Conservation (phyloP, 208 protist genomes). For the Trypanosomatidae sp. region DNA sequence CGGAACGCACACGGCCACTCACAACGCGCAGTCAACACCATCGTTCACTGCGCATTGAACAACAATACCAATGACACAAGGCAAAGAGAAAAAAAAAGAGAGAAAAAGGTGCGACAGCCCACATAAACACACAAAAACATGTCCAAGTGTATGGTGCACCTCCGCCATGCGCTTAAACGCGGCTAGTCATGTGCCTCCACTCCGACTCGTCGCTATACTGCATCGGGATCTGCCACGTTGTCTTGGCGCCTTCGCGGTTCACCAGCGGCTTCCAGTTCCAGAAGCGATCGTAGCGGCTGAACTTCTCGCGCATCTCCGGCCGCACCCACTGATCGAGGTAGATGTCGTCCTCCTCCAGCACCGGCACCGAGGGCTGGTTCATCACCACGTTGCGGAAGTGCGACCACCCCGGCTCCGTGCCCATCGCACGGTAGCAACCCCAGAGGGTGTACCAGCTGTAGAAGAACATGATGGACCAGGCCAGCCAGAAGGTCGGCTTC, state of each 20-base stretch:
- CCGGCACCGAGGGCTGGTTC: slow-evolving; percentile 68
- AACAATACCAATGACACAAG: no score
- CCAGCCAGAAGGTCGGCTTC: slow-evolving; percentile 87
- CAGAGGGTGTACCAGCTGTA: slow-evolving; percentile 90
- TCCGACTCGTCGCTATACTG: slow-evolving; percentile 80
- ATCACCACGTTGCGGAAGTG: slow-evolving; percentile 76
- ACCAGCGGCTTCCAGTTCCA: slow-evolving; percentile 92
- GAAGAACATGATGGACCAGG: slow-evolving; percentile 80
- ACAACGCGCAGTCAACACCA: no score
- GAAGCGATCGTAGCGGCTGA: slow-evolving; percentile 75
- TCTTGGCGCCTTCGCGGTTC: slow-evolving; percentile 79
- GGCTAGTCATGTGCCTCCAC: slow-evolving; percentile 91
- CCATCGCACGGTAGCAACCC: slow-evolving; percentile 89
- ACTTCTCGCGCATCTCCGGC: slow-evolving; percentile 86
- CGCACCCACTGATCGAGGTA: slow-evolving; percentile 89
- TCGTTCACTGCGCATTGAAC: no score
- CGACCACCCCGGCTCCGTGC: slow-evolving; percentile 80
- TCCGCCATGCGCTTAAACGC: no score
- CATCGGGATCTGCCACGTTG: slow-evolving; percentile 75
- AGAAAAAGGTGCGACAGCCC: no score
- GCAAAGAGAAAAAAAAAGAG: no score
- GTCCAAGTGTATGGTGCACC: no score
- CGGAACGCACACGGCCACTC: no score
- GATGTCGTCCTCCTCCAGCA: slow-evolving; percentile 89
- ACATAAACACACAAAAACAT: no score